Base-by-base conservation (phyloP, 495 filamentous ascomycete genomes). In the Neohortaea acidophila region DNA sequence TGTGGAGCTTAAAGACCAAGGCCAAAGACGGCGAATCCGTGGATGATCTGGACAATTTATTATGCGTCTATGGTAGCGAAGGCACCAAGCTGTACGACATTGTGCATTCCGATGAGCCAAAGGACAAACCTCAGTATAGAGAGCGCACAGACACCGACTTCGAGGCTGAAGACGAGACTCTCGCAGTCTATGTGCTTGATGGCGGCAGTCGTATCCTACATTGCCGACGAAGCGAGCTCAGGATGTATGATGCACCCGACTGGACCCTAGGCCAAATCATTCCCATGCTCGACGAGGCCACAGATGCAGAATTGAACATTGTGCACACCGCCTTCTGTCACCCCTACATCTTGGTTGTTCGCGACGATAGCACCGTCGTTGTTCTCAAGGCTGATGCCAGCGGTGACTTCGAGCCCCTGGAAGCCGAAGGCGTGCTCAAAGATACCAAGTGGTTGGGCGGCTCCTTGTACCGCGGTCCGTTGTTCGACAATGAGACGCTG, bases 181-280 rank as follows among this genome's bases (percentile, higher is more conserved):
- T 96, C 38, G 79, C 92, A 42, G 76, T 85, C 20, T 79, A 80
- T 21, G 74, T 73, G 5, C 68, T 94, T 43, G 79, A 78, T 7
- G 69, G 68, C 33, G 74, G 74, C 23, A 79, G 66, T 41, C 72
- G 82, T 34, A 72, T 96, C 32, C 72, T 94, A 11, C 89, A 94
- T 52, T 73, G 93, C 12, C 63, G 91, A 24, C 77, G 72, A 43
- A 79, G 72, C 21, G 85, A 94, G 48, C 72, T 97, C 11, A 67
- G 85, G 31, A 81, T 73, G 39, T 96, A 91, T 51, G 85, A 94
- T 18, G 7, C 41, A 6, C 13, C 22, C 13, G n/a, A 49, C 86
- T 64, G 96, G 32, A 77, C 77, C 8, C 66, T 99, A 24, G 69
- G 74, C 30, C 86, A 96, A 52, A 94, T 96, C 21, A 69, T 93